Evolutionary conservation across 2,329 filamentous ascomycete genomes (phyloP), one percentile per base, ranked within the genome.

Genomic region (Fusarium lateritium): DNA sequence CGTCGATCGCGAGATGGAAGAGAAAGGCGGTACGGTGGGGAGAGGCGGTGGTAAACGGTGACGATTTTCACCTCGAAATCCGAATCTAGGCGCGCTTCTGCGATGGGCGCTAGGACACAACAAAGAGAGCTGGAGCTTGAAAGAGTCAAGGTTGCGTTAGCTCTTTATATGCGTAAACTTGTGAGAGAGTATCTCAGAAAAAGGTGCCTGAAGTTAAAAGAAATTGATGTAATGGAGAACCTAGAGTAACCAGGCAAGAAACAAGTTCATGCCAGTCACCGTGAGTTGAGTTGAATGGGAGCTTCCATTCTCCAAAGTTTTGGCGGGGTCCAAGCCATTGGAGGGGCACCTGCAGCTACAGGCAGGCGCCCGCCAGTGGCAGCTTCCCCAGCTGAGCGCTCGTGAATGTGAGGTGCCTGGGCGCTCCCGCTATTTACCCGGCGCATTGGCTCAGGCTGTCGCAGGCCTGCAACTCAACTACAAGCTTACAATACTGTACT

Each of bases 301-400:
- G 62, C 64, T 68, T 57, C 33, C 47, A 9, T 24, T 57, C 62
- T 50, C 40, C 43, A 56, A 66, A 58, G 57, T 71, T 77, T 78
- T 78, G 75, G 77, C 70, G 76, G 77, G 77, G 77, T 76, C 50
- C 46, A 54, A 51, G 63, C 65, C 58, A 54, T 74, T 78, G 75
- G 76, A 78, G 77, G 77, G 76, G 77, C 72, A 77, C 40, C 47
- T 61, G 56, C 67, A 69, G 69, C 53, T 43, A 62, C 45, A 46
- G 28, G 24, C 24, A 51, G 39, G 26, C 54, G 45, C 22, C 33
- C 31, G 7, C 45, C 39, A n/a, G 45, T 46, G 47, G 28, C 60
- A 58, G 62, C 51, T 60, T 65, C 34, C 50, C 24, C 15, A 56
- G 51, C 50, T 60, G 51, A 51, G 43, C 47, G 52, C 52, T 19